A percentile compares a stretch with the other conserved stretches of the same genome.
Evolutionary conservation across 352 stramenopile genomes (phyloP).

Genomic region (Globisporangium lucens): DNA sequence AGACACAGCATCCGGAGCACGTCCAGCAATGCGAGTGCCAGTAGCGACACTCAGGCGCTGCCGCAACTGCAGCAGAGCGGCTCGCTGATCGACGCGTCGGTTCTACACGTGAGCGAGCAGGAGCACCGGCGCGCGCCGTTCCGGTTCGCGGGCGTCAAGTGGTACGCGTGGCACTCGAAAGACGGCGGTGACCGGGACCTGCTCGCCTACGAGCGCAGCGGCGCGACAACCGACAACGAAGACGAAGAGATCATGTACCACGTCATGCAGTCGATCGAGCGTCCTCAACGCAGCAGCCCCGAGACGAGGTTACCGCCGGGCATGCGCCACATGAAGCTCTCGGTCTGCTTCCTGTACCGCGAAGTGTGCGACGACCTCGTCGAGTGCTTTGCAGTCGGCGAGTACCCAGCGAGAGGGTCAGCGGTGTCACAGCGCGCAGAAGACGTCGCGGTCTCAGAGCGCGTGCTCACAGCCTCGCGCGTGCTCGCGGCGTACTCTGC

Average conservation of each 20-base stretch:
- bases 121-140: slow-evolving; percentile 36
- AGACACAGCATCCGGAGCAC: background rate
- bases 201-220: slow-evolving; percentile 63
- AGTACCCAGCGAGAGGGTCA: slow-evolving; percentile 37
- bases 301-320: slow-evolving; percentile 14
- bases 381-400: slow-evolving; percentile 47
- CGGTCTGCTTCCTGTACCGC: slow-evolving; percentile 49
- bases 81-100: slow-evolving; percentile 32
- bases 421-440: slow-evolving; percentile 22
- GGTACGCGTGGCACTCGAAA: slow-evolving; percentile 35
- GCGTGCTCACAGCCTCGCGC: slow-evolving; percentile 37
- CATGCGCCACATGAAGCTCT: slow-evolving; percentile 33
- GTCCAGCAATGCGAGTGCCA: background rate
- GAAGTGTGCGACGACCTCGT: slow-evolving; percentile 51
- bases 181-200: slow-evolving; percentile 34
- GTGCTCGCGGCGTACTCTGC: slow-evolving; percentile 33
- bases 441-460: slow-evolving; percentile 35
- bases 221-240: slow-evolving; percentile 35
- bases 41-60: background rate
- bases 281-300: slow-evolving; percentile 29
- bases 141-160: slow-evolving; percentile 59
- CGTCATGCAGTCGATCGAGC: slow-evolving; percentile 43
- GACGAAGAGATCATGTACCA: slow-evolving; percentile 50
- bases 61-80: background rate
- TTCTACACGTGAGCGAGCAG: slow-evolving; percentile 37